Conservation (phyloP, 2,329 filamentous ascomycete genomes). For the Penicillium sp. region DNA sequence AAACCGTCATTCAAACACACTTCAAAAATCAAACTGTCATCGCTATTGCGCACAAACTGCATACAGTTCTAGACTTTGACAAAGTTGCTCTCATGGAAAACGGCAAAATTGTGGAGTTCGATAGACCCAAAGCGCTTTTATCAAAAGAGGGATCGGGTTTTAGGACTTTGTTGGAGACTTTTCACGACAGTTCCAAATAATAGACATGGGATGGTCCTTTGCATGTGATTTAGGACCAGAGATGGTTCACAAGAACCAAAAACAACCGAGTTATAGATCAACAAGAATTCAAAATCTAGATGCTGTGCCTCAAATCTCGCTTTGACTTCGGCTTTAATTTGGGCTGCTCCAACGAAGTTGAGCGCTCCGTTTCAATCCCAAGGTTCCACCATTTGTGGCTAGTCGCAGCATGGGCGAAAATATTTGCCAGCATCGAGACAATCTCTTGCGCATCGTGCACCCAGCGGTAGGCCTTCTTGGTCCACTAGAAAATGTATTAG, state of each 20-base stretch:
- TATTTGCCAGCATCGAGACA: not conserved
- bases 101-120: constrained; percentile 27
- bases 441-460: not conserved
- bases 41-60: constrained; percentile 52
- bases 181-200: not conserved
- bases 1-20: constrained; percentile 49
- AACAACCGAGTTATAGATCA: no score
- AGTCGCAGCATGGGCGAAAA: not conserved
- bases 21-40: constrained; percentile 57
- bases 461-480: not conserved
- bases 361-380: not conserved
- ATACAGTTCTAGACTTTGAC: constrained; percentile 34
- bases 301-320: not conserved
- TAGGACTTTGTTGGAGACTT: constrained; percentile 13
- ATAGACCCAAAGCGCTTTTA: constrained; percentile 16
- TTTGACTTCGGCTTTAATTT: not conserved
- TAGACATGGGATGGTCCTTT: not conserved
- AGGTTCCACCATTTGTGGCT: not conserved
- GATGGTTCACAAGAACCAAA: no score
- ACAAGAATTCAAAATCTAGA: not conserved
- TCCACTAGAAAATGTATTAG: not conserved
- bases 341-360: not conserved
- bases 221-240: no score
- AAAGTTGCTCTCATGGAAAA: constrained; percentile 28
- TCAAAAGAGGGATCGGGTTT: constrained; percentile 20